phyloP scores from a whole-genome alignment of 2,329 filamentous ascomycete species.

The Venturiaceae sp. region DNA sequence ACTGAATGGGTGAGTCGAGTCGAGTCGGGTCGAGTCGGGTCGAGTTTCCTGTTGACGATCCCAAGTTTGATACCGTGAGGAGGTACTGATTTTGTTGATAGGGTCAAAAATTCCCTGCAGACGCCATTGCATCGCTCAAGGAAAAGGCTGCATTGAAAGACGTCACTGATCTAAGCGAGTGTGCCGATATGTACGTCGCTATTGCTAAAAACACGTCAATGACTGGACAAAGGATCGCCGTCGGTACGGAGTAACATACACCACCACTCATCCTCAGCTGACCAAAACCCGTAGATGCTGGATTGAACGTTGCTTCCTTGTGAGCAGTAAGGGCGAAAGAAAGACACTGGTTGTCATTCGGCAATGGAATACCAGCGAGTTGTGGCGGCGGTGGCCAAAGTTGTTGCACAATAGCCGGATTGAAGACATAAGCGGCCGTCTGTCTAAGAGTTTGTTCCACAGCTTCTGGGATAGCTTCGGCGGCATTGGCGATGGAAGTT shows the following conservation, averaged over 20 bases:
- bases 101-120: slow-evolving; percentile 48
- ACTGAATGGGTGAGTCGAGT: slow-evolving; percentile 58
- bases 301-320: slow-evolving; percentile 7
- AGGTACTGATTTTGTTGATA: slow-evolving; percentile 11
- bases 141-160: slow-evolving; percentile 51
- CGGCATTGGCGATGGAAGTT: background rate
- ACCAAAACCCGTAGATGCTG: slow-evolving; percentile 2
- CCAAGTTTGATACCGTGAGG: background rate
- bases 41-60: background rate
- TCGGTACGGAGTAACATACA: slow-evolving; percentile 21
- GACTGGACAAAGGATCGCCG: slow-evolving; percentile 35
- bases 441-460: background rate
- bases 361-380: background rate
- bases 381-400: slow-evolving; percentile 7
- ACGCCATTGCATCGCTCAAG: slow-evolving; percentile 44
- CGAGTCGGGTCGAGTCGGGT: background rate
- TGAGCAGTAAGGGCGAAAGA: background rate
- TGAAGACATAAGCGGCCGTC: slow-evolving; percentile 5
- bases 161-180: slow-evolving; percentile 43
- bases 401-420: slow-evolving; percentile 9
- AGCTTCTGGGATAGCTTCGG: background rate
- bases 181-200: slow-evolving; percentile 45
- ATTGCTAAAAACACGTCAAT: slow-evolving; percentile 44
- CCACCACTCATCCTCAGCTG: background rate
- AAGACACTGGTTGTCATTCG: background rate